Conservation (phyloP, 129 eudicot species). For the Tagetes patula region DNA sequence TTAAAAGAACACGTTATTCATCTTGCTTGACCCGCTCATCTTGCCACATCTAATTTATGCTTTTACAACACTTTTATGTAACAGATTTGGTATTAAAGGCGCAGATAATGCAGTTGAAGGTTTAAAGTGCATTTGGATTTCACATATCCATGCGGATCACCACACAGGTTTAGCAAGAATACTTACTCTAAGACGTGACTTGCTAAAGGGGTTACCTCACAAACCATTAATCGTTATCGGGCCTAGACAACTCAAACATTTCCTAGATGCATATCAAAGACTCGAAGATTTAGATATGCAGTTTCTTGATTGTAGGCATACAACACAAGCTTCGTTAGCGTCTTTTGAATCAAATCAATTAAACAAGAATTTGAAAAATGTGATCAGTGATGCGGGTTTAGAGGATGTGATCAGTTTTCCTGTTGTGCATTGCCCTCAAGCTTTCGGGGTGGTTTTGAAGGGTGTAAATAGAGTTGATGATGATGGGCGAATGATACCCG, state of each 20-base stretch:
- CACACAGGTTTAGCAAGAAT: conserved; percentile 88
- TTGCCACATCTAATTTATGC: conserved; percentile 3
- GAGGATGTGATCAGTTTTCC: conserved; percentile 73
- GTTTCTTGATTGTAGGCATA: conserved; percentile 82
- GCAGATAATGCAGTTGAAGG: conserved; percentile 70
- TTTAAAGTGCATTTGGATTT: conserved; percentile 81
- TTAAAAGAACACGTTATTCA: background rate
- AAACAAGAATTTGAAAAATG: conserved; percentile 41
- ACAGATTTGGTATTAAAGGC: conserved; percentile 66
- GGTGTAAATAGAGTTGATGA: conserved; percentile 46
- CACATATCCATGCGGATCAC: conserved; percentile 95
- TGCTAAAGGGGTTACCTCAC: conserved; percentile 65
- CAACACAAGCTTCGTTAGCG: conserved; percentile 58
- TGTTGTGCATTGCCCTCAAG: conserved; percentile 82
- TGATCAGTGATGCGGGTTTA: conserved; percentile 65
- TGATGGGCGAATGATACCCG: conserved; percentile 56
- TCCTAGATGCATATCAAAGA: conserved; percentile 72
- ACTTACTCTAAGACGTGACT: conserved; percentile 71
- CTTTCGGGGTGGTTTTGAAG: conserved; percentile 69
- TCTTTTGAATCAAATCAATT: conserved; percentile 42
- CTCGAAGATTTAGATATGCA: conserved; percentile 85
- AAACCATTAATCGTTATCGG: conserved; percentile 73
- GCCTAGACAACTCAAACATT: conserved; percentile 68
- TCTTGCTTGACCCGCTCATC: background rate
- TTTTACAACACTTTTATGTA: background rate